Conservation (phyloP, 176 grass and related monocot genomes). For the Oryza meyeriana region DNA sequence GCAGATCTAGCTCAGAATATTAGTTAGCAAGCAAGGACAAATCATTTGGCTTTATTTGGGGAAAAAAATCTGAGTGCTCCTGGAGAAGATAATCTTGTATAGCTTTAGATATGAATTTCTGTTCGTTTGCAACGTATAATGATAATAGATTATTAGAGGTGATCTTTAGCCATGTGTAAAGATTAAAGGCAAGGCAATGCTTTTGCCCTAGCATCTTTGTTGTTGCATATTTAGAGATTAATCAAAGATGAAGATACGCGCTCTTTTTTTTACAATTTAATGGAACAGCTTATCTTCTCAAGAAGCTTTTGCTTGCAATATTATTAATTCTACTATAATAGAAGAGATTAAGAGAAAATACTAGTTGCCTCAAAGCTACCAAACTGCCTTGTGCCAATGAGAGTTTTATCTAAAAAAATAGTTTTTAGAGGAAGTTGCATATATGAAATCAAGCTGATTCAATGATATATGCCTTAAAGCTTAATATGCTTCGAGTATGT, state of each 20-base stretch:
- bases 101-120: neutral
- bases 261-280: neutral
- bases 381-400: neutral
- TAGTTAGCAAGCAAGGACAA: neutral
- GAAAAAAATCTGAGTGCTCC: neutral
- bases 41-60: neutral
- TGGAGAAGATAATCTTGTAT: neutral
- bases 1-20: neutral
- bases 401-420: neutral
- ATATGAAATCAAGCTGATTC: no score
- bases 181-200: neutral
- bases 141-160: neutral
- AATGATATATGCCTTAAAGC: no score
- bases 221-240: neutral
- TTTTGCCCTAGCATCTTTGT: neutral
- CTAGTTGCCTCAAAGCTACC: neutral
- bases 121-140: neutral
- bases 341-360: neutral
- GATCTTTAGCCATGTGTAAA: constrained; percentile 14
- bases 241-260: neutral
- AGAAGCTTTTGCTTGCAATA: neutral
- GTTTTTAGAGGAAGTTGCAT: no score
- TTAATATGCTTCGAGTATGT: no score
- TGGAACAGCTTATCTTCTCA: neutral
- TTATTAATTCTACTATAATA: neutral